A percentile compares a stretch with the other conserved stretches of the same genome.
Evolutionary conservation across 176 grass and related monocot species (phyloP).

Genomic region (Rhynchospora tenuis): DNA sequence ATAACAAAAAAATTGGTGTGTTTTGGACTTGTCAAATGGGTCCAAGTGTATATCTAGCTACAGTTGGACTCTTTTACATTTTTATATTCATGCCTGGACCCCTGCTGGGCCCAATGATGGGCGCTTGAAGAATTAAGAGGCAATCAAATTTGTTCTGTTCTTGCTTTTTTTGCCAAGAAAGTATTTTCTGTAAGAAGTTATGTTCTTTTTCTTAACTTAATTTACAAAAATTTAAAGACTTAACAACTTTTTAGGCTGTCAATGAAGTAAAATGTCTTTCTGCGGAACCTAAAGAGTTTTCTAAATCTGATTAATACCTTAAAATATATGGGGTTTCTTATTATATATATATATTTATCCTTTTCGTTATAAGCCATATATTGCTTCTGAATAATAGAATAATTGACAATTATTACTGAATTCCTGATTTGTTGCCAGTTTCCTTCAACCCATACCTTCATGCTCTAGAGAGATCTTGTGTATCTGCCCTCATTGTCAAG

Average conservation of each 20-base stretch:
- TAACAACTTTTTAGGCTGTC: not conserved
- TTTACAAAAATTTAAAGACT: not conserved
- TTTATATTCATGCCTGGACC: not conserved
- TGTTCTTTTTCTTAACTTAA: not conserved
- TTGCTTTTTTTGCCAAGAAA: not conserved
- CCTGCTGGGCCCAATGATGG: too few relatives aligned
- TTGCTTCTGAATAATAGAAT: not conserved
- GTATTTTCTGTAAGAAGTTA: not conserved
- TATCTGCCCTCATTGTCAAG: not conserved
- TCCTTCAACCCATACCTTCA: not conserved
- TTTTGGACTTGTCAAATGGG: not conserved
- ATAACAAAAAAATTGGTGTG: not conserved
- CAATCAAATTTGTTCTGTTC: not conserved
- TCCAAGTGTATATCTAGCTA: not conserved
- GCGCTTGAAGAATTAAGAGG: not conserved
- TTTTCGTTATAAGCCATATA: not conserved
- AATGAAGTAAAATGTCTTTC: not conserved
- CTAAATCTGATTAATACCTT: not conserved
- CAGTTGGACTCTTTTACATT: not conserved
- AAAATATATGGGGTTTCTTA: not conserved
- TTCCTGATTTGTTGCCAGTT: not conserved
- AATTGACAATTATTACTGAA: not conserved
- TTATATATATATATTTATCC: not conserved
- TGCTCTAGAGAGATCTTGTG: not conserved
- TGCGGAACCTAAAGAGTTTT: not conserved